These are phyloP conservation scores for Lindgomyces ingoldianus DNA, from an alignment of 495 filamentous ascomycete species.

Conservation along the genomic window DNA sequence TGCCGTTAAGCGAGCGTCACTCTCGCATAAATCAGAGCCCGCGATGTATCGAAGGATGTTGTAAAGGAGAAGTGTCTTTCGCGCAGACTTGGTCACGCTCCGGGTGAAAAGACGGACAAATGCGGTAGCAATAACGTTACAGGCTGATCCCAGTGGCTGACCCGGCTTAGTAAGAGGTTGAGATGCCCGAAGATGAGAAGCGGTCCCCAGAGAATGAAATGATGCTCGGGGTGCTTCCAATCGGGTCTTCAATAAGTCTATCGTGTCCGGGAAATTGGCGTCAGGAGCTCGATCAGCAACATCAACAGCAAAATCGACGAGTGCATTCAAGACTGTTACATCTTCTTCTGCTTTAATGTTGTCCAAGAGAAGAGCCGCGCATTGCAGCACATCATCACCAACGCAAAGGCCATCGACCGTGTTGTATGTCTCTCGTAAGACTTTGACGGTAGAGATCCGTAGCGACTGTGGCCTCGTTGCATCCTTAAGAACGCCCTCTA, in stretches of 20 bases:
- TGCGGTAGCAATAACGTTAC: constrained; percentile 31
- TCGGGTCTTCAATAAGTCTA: constrained; percentile 18
- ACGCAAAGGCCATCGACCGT: constrained; percentile 44
- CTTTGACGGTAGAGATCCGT: constrained; percentile 59
- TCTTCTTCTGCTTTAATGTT: constrained; percentile 56
- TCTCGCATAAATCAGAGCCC: constrained; percentile 53
- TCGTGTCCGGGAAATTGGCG: constrained; percentile 47
- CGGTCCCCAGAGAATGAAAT: constrained; percentile 23
- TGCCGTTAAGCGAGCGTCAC: constrained; percentile 73
- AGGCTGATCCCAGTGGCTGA: constrained; percentile 15
- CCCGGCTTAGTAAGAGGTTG: constrained; percentile 1
- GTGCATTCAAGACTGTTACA: constrained; percentile 44
- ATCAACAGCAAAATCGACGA: constrained; percentile 54
- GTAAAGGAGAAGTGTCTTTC: constrained; percentile 56
- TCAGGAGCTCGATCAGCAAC: constrained; percentile 45
- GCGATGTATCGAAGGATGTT: constrained; percentile 61
- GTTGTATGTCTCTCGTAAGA: constrained; percentile 66
- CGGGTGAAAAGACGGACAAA: constrained; percentile 55
- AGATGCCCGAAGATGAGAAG: constrained; percentile 5
- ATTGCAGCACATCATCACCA: constrained; percentile 10
- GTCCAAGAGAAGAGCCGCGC: constrained; percentile 51
- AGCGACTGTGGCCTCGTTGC: constrained; percentile 63
- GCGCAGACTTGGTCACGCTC: constrained; percentile 55
- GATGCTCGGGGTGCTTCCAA: constrained; percentile 5
- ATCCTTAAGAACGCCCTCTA: constrained; percentile 67